A percentile compares a stretch with the other conserved stretches of the same genome.
Evolutionary conservation across 2,329 filamentous ascomycete species (phyloP).

Genomic region (Neophaeococcomyces aloes): DNA sequence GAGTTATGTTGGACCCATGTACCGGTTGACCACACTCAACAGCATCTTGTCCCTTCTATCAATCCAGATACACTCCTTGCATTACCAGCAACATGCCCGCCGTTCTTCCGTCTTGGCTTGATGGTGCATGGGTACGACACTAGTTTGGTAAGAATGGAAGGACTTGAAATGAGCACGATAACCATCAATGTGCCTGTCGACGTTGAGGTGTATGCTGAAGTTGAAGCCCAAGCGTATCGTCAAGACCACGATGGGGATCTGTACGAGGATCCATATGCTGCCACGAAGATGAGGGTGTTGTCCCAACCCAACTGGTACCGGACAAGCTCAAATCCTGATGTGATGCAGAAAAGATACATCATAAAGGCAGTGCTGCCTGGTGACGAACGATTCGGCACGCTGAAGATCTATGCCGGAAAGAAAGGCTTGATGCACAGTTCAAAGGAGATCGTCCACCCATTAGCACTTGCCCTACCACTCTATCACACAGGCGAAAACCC

Average conservation of each 20-base stretch:
- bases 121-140: constrained; percentile 87
- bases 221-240: constrained; percentile 71
- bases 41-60: constrained; percentile 84
- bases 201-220: constrained; percentile 83
- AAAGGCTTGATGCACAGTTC: constrained; percentile 94
- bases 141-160: constrained; percentile 71
- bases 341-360: constrained; percentile 68
- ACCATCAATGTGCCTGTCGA: constrained; percentile 80
- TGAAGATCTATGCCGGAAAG: constrained; percentile 90
- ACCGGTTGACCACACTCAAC: constrained; percentile 73
- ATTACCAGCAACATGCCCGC: constrained; percentile 72
- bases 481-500: constrained; percentile 87
- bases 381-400: constrained; percentile 75
- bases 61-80: constrained; percentile 77
- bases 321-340: constrained; percentile 35
- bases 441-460: constrained; percentile 85
- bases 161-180: constrained; percentile 85
- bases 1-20: constrained; percentile 96
- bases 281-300: constrained; percentile 73
- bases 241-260: constrained; percentile 80
- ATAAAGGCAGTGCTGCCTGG: constrained; percentile 85
- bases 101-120: constrained; percentile 73
- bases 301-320: constrained; percentile 85
- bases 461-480: constrained; percentile 83
- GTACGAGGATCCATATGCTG: constrained; percentile 75